A percentile compares a stretch with the other conserved stretches of the same genome.
phyloP scores from a whole-genome alignment of 148 eudicot species.

The Limonium bicolor region DNA sequence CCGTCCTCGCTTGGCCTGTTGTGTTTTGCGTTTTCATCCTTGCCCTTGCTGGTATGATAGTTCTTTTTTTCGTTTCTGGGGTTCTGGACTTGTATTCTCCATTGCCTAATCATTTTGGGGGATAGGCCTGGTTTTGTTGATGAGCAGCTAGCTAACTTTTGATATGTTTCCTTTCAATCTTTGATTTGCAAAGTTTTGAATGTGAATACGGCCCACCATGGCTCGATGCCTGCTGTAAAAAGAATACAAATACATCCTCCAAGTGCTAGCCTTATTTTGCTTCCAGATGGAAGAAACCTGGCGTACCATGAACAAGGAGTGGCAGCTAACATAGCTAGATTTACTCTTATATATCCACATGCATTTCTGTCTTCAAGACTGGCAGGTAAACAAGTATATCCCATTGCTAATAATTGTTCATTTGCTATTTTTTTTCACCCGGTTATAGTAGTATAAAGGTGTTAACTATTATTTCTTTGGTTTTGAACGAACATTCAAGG shows the following conservation, averaged over 20 bases:
- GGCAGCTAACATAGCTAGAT: constrained; percentile 40
- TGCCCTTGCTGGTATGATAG: constrained; percentile 55
- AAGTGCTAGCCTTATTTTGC: constrained; percentile 43
- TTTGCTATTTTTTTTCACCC: too few species aligned
- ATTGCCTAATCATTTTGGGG: neutral
- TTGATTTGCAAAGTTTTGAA: constrained; percentile 36
- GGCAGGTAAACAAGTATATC: too few species aligned
- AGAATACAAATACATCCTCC: constrained; percentile 49
- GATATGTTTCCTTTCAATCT: neutral
- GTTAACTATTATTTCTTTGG: too few species aligned
- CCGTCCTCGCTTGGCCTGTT: constrained; percentile 69
- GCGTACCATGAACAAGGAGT: constrained; percentile 70
- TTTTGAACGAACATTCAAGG: constrained; percentile 45
- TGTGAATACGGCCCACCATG: constrained; percentile 29
- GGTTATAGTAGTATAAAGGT: too few species aligned
- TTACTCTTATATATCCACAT: constrained; percentile 42
- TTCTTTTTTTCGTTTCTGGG: neutral
- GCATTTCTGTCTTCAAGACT: constrained; percentile 41
- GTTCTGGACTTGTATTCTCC: neutral
- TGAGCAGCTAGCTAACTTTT: neutral
- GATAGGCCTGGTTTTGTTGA: neutral
- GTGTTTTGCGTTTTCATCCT: constrained; percentile 48
- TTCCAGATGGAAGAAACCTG: constrained; percentile 64
- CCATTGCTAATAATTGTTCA: too few species aligned
- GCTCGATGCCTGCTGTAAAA: constrained; percentile 31